Evolutionary conservation across 2,329 filamentous ascomycete genomes (phyloP).

Genomic region (Cladosporium sp.): DNA sequence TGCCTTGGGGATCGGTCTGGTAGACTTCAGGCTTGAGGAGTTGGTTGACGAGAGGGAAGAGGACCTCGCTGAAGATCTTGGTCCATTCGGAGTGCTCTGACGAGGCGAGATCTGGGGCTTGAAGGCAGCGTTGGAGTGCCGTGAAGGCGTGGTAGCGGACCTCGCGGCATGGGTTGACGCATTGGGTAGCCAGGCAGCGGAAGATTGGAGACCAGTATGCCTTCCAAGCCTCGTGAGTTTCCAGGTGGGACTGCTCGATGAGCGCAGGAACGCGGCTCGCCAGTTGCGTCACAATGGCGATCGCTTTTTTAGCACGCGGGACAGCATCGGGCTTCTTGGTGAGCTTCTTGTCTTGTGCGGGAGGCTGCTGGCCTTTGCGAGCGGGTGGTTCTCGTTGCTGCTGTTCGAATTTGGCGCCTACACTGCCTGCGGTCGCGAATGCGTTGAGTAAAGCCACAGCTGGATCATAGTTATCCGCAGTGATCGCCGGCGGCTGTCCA

Average conservation of each 20-base stretch:
- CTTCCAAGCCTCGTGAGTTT: conserved; percentile 72
- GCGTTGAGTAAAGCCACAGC: conserved; percentile 79
- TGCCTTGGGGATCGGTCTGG: conserved; percentile 81
- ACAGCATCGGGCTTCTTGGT: conserved; percentile 66
- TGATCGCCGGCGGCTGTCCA: conserved; percentile 71
- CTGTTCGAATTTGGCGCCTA: conserved; percentile 68
- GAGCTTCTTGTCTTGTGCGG: conserved; percentile 21
- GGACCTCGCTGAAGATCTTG: conserved; percentile 86
- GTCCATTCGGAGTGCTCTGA: conserved; percentile 80
- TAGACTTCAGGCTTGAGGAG: conserved; percentile 93
- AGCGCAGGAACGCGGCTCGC: conserved; percentile 76
- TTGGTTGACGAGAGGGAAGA: conserved; percentile 84
- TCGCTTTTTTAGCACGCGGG: conserved; percentile 70
- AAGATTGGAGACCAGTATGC: conserved; percentile 98
- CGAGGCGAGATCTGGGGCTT: conserved; percentile 80
- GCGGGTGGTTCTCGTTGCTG: conserved; percentile 24
- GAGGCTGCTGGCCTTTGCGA: conserved; percentile 17
- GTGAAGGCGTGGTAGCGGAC: conserved; percentile 85
- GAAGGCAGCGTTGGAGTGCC: conserved; percentile 75
- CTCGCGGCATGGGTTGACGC: conserved; percentile 89
- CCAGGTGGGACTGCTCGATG: conserved; percentile 89
- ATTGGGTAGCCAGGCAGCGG: conserved; percentile 79
- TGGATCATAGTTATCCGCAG: conserved; percentile 92
- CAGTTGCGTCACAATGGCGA: conserved; percentile 76
- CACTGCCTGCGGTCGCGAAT: conserved; percentile 77